Evolutionary conservation across 768 basidiomycete species (phyloP).

Genomic region (Rhodotorula sphaerocarpa): DNA sequence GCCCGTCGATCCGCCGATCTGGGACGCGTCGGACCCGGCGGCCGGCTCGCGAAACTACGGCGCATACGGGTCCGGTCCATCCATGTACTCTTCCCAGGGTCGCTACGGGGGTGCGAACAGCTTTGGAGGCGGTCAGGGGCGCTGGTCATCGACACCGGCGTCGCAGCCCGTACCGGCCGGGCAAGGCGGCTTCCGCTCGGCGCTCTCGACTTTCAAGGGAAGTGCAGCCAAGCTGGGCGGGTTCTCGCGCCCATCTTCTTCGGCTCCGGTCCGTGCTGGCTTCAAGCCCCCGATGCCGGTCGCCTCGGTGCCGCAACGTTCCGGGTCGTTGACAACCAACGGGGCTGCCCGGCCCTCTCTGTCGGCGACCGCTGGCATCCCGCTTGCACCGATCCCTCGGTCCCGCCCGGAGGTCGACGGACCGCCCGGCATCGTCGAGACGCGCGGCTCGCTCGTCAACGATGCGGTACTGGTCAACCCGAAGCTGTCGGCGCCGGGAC

Average conservation of each 20-base stretch:
- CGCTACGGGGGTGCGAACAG: neutral
- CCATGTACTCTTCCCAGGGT: neutral
- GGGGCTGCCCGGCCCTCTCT: neutral
- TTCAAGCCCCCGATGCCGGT: neutral
- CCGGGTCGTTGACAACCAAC: neutral
- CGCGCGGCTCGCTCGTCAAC: conserved; percentile 9
- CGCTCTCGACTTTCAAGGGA: neutral
- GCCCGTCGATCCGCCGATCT: conserved; percentile 6
- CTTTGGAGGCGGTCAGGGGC: neutral
- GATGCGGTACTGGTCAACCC: conserved; percentile 31
- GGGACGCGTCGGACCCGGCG: neutral
- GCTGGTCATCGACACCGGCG: neutral
- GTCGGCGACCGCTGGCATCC: neutral
- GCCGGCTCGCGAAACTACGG: conserved; percentile 10
- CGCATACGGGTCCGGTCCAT: neutral
- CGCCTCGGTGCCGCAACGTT: neutral
- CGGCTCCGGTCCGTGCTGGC: neutral
- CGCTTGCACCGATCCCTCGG: neutral
- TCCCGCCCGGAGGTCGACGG: neutral
- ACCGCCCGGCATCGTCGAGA: conserved; percentile 20
- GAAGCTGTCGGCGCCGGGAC: neutral
- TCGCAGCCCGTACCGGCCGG: conserved; percentile 17
- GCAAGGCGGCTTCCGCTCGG: conserved; percentile 22
- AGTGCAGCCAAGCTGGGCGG: neutral
- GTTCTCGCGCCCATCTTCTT: neutral